Percentiles rank a stretch among this genome's conserved stretches.
Conservation (phyloP, 2,329 filamentous ascomycete genomes). For the Scleromitrula shiraiana region DNA sequence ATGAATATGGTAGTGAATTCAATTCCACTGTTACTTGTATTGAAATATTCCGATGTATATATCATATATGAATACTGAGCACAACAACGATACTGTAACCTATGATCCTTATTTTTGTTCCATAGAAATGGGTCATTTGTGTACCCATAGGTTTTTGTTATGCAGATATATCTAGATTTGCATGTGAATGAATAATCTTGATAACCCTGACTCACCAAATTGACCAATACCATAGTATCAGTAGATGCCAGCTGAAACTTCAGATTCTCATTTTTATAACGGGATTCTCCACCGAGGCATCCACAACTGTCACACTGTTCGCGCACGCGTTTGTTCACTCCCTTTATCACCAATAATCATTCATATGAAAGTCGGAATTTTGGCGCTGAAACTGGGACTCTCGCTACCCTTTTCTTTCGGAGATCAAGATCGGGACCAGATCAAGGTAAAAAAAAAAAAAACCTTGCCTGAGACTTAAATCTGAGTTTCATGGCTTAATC, state of each 20-base stretch:
- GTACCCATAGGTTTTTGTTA: neutral
- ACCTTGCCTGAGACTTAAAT: neutral
- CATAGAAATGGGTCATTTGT: neutral
- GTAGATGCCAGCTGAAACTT: conserved; percentile 13
- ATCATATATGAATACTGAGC: too few species aligned
- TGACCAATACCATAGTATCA: conserved; percentile 13
- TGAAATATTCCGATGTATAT: too few species aligned
- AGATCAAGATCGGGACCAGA: neutral
- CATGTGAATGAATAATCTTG: too few species aligned
- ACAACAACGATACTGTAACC: neutral
- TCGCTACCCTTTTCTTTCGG: neutral
- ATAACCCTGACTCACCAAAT: too few species aligned
- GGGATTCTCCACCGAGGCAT: conserved; percentile 1
- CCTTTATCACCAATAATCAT: too few species aligned
- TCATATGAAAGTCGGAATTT: neutral
- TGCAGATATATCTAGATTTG: neutral
- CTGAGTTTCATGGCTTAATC: neutral
- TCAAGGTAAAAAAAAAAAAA: neutral
- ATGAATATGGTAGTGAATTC: too few species aligned
- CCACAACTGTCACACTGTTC: neutral
- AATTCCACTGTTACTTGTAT: too few species aligned
- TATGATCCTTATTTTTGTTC: neutral
- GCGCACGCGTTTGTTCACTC: conserved; percentile 2
- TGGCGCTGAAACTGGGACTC: conserved; percentile 5
- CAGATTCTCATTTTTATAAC: neutral